phyloP scores from a whole-genome alignment of 805 yeast species.

The Saturnispora sekii region DNA sequence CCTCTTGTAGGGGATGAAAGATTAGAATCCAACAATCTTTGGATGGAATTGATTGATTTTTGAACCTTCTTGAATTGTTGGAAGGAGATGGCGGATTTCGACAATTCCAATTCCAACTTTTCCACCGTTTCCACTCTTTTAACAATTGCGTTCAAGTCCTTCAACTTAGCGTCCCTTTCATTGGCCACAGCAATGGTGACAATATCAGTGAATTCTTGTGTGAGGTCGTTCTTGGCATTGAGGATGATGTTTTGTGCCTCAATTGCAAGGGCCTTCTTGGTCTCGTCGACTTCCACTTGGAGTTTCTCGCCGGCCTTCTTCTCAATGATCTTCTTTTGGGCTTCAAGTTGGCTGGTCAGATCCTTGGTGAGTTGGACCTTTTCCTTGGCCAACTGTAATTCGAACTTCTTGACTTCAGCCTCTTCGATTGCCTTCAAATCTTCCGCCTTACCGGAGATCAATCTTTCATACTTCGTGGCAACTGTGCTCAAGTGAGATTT shows the following conservation, averaged over 20 bases:
- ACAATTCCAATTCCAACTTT: slow-evolving; percentile 35
- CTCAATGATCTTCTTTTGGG: slow-evolving; percentile 53
- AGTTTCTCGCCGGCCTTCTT: slow-evolving; percentile 49
- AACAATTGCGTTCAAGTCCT: slow-evolving; percentile 53
- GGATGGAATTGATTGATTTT: slow-evolving; percentile 34
- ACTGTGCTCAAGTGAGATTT: slow-evolving; percentile 16
- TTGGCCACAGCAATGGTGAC: slow-evolving; percentile 50
- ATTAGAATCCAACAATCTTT: slow-evolving; percentile 28
- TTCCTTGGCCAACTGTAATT: slow-evolving; percentile 24
- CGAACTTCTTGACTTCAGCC: slow-evolving; percentile 16
- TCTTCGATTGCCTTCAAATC: slow-evolving; percentile 12
- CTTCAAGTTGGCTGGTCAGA: slow-evolving; percentile 50
- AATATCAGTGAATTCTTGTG: slow-evolving; percentile 53
- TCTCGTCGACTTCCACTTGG: slow-evolving; percentile 53
- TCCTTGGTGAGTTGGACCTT: slow-evolving; percentile 50
- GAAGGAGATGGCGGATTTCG: slow-evolving; percentile 33
- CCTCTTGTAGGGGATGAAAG: slow-evolving; percentile 33
- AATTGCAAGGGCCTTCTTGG: slow-evolving; percentile 51
- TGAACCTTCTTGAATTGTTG: slow-evolving; percentile 34
- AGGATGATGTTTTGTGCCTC: slow-evolving; percentile 69
- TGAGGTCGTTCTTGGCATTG: slow-evolving; percentile 57
- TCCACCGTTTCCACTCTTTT: slow-evolving; percentile 46
- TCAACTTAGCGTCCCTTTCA: slow-evolving; percentile 74
- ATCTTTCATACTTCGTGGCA: slow-evolving; percentile 17
- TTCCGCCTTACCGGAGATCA: slow-evolving; percentile 23